Evolutionary conservation across 805 yeast genomes (phyloP).

Genomic region (Torulaspora indica): DNA sequence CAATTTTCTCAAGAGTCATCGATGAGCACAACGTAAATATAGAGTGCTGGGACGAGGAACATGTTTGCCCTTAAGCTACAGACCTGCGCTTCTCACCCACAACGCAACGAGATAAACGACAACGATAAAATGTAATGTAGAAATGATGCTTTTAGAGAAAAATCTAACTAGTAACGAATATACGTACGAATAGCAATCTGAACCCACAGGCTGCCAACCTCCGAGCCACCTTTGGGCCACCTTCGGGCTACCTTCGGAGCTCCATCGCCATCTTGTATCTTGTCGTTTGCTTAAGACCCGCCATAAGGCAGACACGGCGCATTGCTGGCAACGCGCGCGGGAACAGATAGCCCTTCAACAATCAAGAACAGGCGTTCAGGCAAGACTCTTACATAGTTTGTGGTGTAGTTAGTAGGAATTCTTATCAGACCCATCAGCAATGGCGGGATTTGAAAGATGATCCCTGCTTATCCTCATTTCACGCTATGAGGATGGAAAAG

Average conservation of each 20-base stretch:
- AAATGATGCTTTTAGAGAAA: constrained; percentile 1
- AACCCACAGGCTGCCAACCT: not conserved
- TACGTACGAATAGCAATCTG: not conserved
- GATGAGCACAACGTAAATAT: constrained; percentile 48
- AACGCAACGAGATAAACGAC: not conserved
- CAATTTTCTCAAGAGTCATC: constrained; percentile 21
- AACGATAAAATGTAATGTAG: constrained; percentile 7
- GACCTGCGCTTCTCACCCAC: not conserved
- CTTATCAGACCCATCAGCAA: not conserved
- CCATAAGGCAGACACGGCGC: not conserved
- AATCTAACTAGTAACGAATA: not conserved
- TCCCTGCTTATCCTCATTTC: not conserved
- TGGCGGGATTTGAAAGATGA: not conserved
- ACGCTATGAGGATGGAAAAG: not conserved
- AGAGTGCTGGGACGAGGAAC: constrained; percentile 70
- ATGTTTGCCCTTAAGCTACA: constrained; percentile 62
- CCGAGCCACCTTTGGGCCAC: too few species aligned
- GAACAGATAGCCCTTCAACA: not conserved
- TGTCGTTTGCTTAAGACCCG: not conserved
- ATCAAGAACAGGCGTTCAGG: not conserved
- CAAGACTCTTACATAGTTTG: not conserved
- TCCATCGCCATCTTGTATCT: not conserved
- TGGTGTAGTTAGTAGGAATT: not conserved
- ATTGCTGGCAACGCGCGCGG: constrained; percentile 1
- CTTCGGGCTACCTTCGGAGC: not conserved